Conservation (phyloP, 148 eudicot genomes). For the Agrostemma githago region DNA sequence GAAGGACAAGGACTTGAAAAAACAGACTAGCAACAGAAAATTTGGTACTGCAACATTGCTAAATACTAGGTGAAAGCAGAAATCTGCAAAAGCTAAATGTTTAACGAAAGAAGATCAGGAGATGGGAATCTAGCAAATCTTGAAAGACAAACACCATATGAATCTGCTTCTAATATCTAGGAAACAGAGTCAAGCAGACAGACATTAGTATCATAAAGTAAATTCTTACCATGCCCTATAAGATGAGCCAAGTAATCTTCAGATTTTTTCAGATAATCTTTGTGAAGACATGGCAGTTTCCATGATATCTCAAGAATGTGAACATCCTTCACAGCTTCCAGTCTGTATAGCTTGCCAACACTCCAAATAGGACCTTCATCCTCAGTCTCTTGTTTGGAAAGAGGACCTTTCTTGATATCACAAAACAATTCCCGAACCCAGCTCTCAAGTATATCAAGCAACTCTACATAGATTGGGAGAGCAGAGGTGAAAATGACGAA, state of each 20-base stretch:
- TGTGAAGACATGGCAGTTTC: constrained; percentile 85
- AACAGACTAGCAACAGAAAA: background rate
- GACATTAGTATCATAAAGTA: background rate
- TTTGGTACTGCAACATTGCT: background rate
- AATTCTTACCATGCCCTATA: constrained; percentile 83
- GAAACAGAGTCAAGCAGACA: background rate
- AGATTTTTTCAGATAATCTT: constrained; percentile 74
- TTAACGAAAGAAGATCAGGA: background rate
- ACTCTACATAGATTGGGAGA: constrained; percentile 51
- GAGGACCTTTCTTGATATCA: constrained; percentile 54
- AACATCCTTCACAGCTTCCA: constrained; percentile 94
- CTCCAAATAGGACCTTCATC: constrained; percentile 66
- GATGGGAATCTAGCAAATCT: constrained; percentile 3
- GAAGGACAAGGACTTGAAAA: background rate
- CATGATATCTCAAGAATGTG: constrained; percentile 78
- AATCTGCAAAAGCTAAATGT: background rate
- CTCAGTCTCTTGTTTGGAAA: constrained; percentile 37
- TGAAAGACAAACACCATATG: background rate
- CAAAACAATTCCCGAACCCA: constrained; percentile 84
- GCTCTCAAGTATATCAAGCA: constrained; percentile 77
- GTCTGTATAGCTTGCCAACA: constrained; percentile 71
- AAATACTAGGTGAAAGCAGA: background rate
- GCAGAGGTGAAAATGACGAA: constrained; percentile 1
- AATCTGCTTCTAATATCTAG: background rate
- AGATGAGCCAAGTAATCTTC: constrained; percentile 96